Conservation (phyloP, 1,139 yeast species). For the Taphrina deformans region DNA sequence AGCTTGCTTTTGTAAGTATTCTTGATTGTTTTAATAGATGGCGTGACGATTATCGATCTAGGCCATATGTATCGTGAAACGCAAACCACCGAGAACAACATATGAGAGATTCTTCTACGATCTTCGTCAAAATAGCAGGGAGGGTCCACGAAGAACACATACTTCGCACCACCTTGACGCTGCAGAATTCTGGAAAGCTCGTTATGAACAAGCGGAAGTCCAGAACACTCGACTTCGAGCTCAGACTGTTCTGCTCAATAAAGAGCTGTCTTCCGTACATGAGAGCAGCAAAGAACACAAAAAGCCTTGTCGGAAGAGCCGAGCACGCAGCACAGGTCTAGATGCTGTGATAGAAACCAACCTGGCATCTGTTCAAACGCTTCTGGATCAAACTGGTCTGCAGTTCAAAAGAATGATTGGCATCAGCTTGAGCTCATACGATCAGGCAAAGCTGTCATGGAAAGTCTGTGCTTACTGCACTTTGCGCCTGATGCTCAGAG, state of each 20-base stretch:
- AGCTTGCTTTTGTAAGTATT: not conserved
- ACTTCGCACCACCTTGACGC: not conserved
- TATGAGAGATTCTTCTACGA: not conserved
- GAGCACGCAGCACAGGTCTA: not conserved
- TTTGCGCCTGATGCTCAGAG: not conserved
- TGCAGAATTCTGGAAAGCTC: constrained; percentile 4
- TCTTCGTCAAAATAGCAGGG: not conserved
- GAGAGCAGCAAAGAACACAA: not conserved
- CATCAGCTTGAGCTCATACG: not conserved
- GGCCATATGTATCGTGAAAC: constrained; percentile 3
- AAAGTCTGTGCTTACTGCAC: not conserved
- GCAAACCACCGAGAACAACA: not conserved
- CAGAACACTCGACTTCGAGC: not conserved
- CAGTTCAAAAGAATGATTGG: not conserved
- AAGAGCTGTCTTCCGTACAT: not conserved
- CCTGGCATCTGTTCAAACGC: not conserved
- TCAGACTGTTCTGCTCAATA: not conserved
- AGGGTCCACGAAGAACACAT: not conserved
- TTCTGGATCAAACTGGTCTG: not conserved
- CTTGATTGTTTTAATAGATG: not conserved
- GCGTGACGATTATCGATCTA: not conserved
- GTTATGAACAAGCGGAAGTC: not conserved
- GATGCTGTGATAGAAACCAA: not conserved
- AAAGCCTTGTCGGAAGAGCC: not conserved
- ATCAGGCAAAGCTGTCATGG: not conserved